Evolutionary conservation across 1,284 basidiomycete species (phyloP).

Genomic region (Stygiomarasmius scandens): DNA sequence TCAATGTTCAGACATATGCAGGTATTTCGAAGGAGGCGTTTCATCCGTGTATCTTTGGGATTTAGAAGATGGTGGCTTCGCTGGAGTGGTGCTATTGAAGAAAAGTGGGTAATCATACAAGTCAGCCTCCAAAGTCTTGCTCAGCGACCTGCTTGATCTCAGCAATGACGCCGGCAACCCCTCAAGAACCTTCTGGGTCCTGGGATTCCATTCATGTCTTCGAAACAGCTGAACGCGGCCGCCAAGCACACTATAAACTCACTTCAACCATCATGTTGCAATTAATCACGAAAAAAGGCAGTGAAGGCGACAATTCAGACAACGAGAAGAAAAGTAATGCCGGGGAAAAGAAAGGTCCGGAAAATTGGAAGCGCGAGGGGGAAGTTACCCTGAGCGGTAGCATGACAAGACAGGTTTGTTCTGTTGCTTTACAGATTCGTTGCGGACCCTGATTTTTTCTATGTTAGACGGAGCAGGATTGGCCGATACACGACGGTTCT

Average conservation of each 20-base stretch:
- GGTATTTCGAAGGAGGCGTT: slow-evolving; percentile 96
- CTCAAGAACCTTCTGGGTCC: slow-evolving; percentile 72
- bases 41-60: slow-evolving; percentile 99
- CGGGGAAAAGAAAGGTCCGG: slow-evolving; percentile 35
- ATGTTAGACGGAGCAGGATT: slow-evolving; percentile 80
- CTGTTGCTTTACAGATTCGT: neutral
- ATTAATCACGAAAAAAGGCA: slow-evolving; percentile 64
- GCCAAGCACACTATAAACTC: slow-evolving; percentile 94
- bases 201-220: slow-evolving; percentile 99
- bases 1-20: slow-evolving; percentile 28
- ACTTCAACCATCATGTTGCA: slow-evolving; percentile 99
- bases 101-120: slow-evolving; percentile 68
- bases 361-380: slow-evolving; percentile 64
- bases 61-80: slow-evolving; percentile 93
- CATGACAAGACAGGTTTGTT: slow-evolving; percentile 90
- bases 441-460: slow-evolving; percentile 9
- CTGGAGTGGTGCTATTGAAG: slow-evolving; percentile 95
- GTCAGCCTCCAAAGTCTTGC: neutral
- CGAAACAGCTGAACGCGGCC: slow-evolving; percentile 87
- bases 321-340: slow-evolving; percentile 35
- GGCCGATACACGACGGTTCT: slow-evolving; percentile 72
- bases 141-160: neutral
- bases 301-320: slow-evolving; percentile 46
- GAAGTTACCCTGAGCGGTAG: slow-evolving; percentile 90
- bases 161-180: slow-evolving; percentile 61